Evolutionary conservation across 2,329 filamentous ascomycete species (phyloP).

Genomic region (Colletotrichum tanaceti): DNA sequence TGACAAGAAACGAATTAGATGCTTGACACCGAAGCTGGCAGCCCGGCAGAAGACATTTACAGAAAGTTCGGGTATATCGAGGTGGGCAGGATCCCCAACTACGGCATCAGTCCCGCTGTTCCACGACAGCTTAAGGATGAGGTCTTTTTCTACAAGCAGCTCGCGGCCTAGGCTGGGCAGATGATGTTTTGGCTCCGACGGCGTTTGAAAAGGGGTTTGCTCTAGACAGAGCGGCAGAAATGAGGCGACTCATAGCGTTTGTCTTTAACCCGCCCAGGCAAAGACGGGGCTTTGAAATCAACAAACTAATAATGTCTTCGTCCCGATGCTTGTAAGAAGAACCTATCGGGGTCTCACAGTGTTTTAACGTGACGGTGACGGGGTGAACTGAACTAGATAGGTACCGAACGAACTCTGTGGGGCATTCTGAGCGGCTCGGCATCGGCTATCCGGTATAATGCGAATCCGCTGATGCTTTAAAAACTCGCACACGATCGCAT

Average conservation of each 20-base stretch:
- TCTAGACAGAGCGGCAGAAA: conserved; percentile 21
- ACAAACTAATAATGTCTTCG: background rate
- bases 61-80: conserved; percentile 67
- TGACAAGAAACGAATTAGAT: conserved; percentile 50
- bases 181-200: background rate
- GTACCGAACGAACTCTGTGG: background rate
- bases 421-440: background rate
- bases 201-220: conserved; percentile 18
- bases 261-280: background rate
- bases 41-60: conserved; percentile 65
- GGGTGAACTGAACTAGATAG: too few species aligned
- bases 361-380: background rate
- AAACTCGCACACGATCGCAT: background rate
- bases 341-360: background rate
- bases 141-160: conserved; percentile 70
- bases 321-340: background rate
- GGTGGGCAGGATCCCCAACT: conserved; percentile 66
- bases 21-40: conserved; percentile 64
- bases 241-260: conserved; percentile 26
- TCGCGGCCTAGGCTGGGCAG: conserved; percentile 45
- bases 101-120: conserved; percentile 59
- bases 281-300: conserved; percentile 19
- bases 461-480: background rate
- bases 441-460: conserved; percentile 1
- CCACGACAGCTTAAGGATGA: conserved; percentile 60